Evolutionary conservation across 2,329 filamentous ascomycete genomes (phyloP).

Genomic region (Metarhizium robertsii): DNA sequence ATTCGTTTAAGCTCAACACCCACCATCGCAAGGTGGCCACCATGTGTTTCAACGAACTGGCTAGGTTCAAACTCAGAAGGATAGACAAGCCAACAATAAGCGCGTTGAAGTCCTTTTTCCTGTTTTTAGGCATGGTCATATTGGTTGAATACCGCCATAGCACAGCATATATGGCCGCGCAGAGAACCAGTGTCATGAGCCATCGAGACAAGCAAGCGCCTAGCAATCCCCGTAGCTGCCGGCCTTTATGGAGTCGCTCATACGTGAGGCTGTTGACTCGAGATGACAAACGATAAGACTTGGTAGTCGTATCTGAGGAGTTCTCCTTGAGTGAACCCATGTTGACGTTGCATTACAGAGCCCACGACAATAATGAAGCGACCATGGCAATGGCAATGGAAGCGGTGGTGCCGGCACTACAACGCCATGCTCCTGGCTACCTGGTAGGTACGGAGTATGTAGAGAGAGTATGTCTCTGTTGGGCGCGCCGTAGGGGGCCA

Average conservation of each 20-base stretch:
- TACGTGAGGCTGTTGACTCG: constrained; percentile 12
- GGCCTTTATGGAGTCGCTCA: constrained; percentile 11
- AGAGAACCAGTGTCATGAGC: constrained; percentile 19
- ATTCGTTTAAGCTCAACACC: constrained; percentile 27
- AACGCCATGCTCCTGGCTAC: no score
- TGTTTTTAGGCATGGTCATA: constrained; percentile 19
- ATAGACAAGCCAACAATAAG: constrained; percentile 35
- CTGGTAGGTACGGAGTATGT: no score
- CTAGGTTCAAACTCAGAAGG: constrained; percentile 30
- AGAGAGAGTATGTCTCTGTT: not conserved
- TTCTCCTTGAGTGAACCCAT: constrained; percentile 1
- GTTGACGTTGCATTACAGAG: not conserved
- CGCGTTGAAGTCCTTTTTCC: constrained; percentile 33
- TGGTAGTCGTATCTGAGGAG: constrained; percentile 1
- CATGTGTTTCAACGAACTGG: constrained; percentile 32
- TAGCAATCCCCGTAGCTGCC: constrained; percentile 12
- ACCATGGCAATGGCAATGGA: not conserved
- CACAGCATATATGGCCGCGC: constrained; percentile 18
- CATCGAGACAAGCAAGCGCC: constrained; percentile 14
- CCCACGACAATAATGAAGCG: not conserved
- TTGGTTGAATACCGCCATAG: constrained; percentile 18
- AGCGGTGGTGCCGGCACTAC: not conserved
- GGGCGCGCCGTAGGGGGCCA: not conserved
- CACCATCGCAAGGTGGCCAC: constrained; percentile 36
- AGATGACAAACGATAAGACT: not conserved